A percentile compares a stretch with the other conserved stretches of the same genome.
Evolutionary conservation across 1,284 basidiomycete genomes (phyloP).

Genomic region (Rhodofomes roseus): DNA sequence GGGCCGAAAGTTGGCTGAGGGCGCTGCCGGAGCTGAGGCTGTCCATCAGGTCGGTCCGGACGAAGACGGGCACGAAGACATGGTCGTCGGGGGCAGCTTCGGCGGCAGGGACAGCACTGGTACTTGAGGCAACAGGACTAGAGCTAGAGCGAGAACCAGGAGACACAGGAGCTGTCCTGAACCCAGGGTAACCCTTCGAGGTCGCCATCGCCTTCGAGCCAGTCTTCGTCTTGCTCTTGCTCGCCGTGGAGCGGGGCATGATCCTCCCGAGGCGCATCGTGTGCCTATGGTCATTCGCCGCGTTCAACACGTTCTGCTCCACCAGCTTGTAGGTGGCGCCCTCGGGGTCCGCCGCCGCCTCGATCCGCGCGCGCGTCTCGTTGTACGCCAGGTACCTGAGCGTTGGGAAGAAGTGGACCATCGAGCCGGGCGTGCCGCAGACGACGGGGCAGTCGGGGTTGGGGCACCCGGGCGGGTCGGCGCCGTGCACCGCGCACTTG

Average conservation of each 20-base stretch:
- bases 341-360: constrained; percentile 32
- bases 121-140: not conserved
- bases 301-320: constrained; percentile 34
- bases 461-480: constrained; percentile 65
- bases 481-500: constrained; percentile 59
- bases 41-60: constrained; percentile 20
- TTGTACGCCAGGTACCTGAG: constrained; percentile 50
- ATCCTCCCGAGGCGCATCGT: constrained; percentile 6
- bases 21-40: constrained; percentile 17
- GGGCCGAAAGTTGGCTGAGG: too few relatives aligned
- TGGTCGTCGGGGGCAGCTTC: constrained; percentile 6
- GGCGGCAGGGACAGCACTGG: constrained; percentile 8
- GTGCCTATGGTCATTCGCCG: constrained; percentile 13
- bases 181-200: not conserved
- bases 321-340: constrained; percentile 39
- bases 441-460: constrained; percentile 74
- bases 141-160: not conserved
- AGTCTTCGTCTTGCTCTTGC: constrained; percentile 2
- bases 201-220: not conserved
- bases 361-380: constrained; percentile 35
- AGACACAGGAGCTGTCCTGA: not conserved
- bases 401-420: constrained; percentile 60
- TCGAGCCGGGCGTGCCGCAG: constrained; percentile 75
- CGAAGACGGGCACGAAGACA: constrained; percentile 14
- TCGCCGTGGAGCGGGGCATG: constrained; percentile 6